phyloP scores from a whole-genome alignment of 73 alveolate species.

The Paramecium tetraurelia region DNA sequence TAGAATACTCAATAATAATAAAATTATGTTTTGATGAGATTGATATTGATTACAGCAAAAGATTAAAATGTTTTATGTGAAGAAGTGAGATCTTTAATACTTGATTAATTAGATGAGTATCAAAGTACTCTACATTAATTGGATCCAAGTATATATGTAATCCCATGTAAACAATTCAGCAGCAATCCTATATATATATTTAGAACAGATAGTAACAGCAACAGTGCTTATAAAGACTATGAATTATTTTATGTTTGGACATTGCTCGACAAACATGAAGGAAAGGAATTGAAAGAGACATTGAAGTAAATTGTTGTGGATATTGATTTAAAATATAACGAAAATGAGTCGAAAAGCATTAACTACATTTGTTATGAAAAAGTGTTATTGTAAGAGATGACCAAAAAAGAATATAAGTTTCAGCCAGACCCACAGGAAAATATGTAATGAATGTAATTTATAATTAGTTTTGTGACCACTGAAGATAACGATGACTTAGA shows the following conservation, averaged over 20 bases:
- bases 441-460: not conserved
- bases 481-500: not conserved
- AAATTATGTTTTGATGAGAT: not conserved
- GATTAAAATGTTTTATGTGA: not conserved
- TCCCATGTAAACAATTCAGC: not conserved
- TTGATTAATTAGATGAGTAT: not conserved
- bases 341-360: not conserved
- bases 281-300: not conserved
- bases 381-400: not conserved
- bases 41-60: not conserved
- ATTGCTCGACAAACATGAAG: not conserved
- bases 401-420: not conserved
- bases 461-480: not conserved
- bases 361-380: not conserved
- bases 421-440: not conserved
- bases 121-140: not conserved
- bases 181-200: not conserved
- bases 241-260: slow-evolving; percentile 12
- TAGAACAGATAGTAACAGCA: not conserved
- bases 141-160: not conserved
- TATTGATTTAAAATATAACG: not conserved
- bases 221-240: not conserved
- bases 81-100: not conserved
- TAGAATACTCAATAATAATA: not conserved
- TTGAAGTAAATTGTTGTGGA: not conserved